Percentiles rank a stretch among this genome's conserved stretches.
phyloP scores from a whole-genome alignment of 2,329 filamentous ascomycete species.

The Pleomassaria siparia region DNA sequence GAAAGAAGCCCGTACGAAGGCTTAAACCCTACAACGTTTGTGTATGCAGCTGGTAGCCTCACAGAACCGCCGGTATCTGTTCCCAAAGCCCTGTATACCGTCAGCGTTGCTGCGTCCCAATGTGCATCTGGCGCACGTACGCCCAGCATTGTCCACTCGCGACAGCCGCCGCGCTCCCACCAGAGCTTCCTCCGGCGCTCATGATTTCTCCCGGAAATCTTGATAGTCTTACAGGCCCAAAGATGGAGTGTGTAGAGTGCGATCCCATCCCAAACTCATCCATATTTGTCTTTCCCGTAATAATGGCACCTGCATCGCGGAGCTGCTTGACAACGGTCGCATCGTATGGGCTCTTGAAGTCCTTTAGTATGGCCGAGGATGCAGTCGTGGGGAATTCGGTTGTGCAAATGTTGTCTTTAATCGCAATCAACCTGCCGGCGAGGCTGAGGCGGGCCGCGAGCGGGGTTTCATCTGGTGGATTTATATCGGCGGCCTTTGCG shows the following conservation, averaged over 20 bases:
- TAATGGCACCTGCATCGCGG: conserved; percentile 60
- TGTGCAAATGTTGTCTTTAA: conserved; percentile 57
- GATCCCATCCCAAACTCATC: conserved; percentile 98
- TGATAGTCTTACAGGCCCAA: conserved; percentile 59
- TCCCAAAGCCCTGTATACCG: conserved; percentile 65
- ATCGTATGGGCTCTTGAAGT: conserved; percentile 74
- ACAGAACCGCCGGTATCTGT: conserved; percentile 94
- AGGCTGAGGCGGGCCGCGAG: conserved; percentile 8
- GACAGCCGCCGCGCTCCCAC: conserved; percentile 88
- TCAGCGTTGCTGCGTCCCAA: conserved; percentile 14
- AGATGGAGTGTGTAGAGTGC: conserved; percentile 68
- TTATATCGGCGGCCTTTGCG: conserved; percentile 18
- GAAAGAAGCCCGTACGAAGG: conserved; percentile 88
- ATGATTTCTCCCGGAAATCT: conserved; percentile 49
- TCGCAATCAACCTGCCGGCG: conserved; percentile 39
- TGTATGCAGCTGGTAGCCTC: conserved; percentile 83
- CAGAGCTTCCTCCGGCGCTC: conserved; percentile 66
- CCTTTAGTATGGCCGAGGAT: conserved; percentile 70
- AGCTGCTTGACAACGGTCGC: conserved; percentile 77
- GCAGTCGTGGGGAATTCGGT: conserved; percentile 67
- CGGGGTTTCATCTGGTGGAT: background rate
- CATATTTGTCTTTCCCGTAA: conserved; percentile 85
- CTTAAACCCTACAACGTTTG: conserved; percentile 81
- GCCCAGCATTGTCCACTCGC: conserved; percentile 62
- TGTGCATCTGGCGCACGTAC: conserved; percentile 41